Evolutionary conservation across 192 early-diverging fungal genomes (phyloP).

Genomic region (Coemansia brasiliensis): DNA sequence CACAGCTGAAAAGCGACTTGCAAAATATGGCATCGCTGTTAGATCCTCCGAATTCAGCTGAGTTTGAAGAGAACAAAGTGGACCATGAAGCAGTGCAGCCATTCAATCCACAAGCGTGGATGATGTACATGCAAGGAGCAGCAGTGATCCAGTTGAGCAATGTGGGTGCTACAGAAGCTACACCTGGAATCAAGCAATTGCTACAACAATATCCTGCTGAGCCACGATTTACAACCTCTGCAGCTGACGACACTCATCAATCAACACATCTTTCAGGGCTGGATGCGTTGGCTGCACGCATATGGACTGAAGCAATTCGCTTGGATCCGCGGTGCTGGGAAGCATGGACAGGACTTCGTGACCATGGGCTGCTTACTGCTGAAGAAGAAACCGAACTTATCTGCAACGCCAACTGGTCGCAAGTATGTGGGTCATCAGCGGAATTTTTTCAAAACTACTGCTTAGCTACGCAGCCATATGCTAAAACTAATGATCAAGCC

Average conservation of each 20-base stretch:
- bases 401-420: slow-evolving; percentile 28
- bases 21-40: not conserved
- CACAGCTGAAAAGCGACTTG: no score
- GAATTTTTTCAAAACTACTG: slow-evolving; percentile 45
- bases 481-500: slow-evolving; percentile 15
- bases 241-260: no score
- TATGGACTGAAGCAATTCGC: slow-evolving; percentile 32
- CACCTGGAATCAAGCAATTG: slow-evolving; percentile 40
- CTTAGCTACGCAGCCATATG: slow-evolving; percentile 38
- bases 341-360: slow-evolving; percentile 52
- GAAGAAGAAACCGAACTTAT: slow-evolving; percentile 34
- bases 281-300: slow-evolving; percentile 27
- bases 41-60: no score
- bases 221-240: no score
- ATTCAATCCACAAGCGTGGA: slow-evolving; percentile 33
- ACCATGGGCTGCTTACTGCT: slow-evolving; percentile 40
- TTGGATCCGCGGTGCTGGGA: slow-evolving; percentile 54
- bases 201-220: slow-evolving; percentile 2
- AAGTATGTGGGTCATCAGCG: slow-evolving; percentile 29
- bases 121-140: slow-evolving; percentile 55
- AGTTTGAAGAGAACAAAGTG: not conserved
- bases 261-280: slow-evolving; percentile 23
- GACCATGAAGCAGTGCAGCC: slow-evolving; percentile 7
- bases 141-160: slow-evolving; percentile 48
- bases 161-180: slow-evolving; percentile 35